phyloP scores from a whole-genome alignment of 139 green algal genomes.

The Tetradesmus obliquus region DNA sequence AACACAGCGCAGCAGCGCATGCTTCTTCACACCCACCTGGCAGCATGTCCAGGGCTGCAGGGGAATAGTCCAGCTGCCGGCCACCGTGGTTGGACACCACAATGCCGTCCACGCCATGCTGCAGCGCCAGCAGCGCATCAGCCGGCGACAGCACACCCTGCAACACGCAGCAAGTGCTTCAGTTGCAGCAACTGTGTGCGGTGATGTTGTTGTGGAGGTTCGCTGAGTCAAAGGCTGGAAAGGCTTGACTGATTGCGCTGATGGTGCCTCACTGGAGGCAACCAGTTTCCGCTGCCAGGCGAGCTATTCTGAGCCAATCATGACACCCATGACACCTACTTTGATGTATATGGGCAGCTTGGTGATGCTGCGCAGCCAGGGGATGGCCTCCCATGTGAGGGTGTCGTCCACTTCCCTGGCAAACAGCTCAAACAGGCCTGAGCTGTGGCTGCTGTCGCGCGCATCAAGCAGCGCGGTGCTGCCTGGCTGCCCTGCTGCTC shows the following conservation, averaged over 20 bases:
- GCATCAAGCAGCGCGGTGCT: slow-evolving; percentile 23
- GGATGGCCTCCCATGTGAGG: slow-evolving; percentile 83
- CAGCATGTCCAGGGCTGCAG: slow-evolving; percentile 81
- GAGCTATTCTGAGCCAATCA: not conserved
- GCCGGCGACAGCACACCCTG: slow-evolving; percentile 84
- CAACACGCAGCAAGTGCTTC: not conserved
- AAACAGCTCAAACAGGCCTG: slow-evolving; percentile 63
- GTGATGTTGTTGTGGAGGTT: no score
- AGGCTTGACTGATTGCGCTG: no score
- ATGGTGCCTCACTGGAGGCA: no score
- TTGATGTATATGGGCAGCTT: slow-evolving; percentile 89
- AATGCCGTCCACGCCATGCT: slow-evolving; percentile 83
- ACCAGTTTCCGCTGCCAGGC: no score
- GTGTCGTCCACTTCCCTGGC: slow-evolving; percentile 58
- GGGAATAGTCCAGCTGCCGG: slow-evolving; percentile 91
- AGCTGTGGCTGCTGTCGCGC: slow-evolving; percentile 43
- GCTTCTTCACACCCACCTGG: slow-evolving; percentile 36
- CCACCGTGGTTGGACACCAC: slow-evolving; percentile 91
- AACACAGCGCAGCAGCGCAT: not conserved
- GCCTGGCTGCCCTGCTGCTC: not conserved
- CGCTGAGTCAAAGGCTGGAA: no score
- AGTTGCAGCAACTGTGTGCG: not conserved
- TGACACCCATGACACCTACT: slow-evolving; percentile 51
- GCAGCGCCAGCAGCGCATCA: slow-evolving; percentile 81
- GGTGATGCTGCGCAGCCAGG: slow-evolving; percentile 82